Evolutionary conservation across 257 asterid species (phyloP).

Genomic region (Rehmannia glutinosa): DNA sequence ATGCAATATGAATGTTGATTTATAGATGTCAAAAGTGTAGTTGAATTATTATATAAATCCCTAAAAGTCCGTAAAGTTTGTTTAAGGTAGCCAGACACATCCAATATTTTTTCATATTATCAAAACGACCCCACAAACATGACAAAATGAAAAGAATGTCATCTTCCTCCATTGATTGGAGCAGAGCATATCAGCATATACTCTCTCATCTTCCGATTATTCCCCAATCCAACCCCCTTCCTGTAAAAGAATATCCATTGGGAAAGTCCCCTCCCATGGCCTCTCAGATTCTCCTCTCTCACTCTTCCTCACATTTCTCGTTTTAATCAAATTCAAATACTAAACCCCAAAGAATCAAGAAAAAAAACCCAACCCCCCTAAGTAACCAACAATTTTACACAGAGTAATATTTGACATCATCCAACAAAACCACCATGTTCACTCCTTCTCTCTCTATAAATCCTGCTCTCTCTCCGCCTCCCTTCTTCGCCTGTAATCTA

Average conservation of each 20-base stretch:
- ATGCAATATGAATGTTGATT: no score
- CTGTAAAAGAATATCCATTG: conserved; percentile 33
- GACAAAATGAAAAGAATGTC: no score
- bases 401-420: no score
- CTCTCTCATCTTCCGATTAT: conserved; percentile 27
- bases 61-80: no score
- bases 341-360: conserved; percentile 23
- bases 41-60: no score
- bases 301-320: conserved; percentile 7
- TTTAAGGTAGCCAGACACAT: no score
- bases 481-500: conserved; percentile 21
- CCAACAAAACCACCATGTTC: conserved; percentile 33
- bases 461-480: conserved; percentile 40
- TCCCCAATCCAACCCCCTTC: conserved; percentile 6
- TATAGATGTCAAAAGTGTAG: no score
- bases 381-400: not conserved
- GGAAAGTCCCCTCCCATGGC: conserved; percentile 24
- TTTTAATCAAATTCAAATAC: not conserved
- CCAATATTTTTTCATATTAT: no score
- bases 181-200: no score
- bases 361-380: not conserved
- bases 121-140: no score
- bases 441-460: conserved; percentile 43
- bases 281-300: conserved; percentile 15
- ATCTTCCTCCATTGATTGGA: no score